Evolutionary conservation across 2,329 filamentous ascomycete species (phyloP).

Genomic region (Aaosphaeria arxii): DNA sequence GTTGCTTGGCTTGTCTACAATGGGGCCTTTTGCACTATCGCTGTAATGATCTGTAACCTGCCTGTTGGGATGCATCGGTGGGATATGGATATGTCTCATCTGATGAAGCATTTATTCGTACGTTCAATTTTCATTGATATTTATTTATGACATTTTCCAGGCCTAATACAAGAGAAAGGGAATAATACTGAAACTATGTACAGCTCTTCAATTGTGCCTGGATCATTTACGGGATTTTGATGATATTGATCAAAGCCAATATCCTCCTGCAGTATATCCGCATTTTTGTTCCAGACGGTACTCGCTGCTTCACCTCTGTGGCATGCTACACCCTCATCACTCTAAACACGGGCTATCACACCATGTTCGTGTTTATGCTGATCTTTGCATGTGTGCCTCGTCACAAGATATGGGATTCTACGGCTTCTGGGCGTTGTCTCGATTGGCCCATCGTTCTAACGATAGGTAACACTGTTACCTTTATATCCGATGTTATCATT

Average conservation of each 20-base stretch:
- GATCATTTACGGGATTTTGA: neutral
- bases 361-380: conserved; percentile 27
- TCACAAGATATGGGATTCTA: neutral
- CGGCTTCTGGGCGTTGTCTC: neutral
- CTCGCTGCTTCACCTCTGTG: conserved; percentile 33
- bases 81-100: neutral
- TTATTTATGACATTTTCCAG: no score
- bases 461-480: neutral
- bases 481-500: neutral
- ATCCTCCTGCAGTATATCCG: conserved; percentile 45
- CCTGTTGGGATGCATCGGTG: neutral
- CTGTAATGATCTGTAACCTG: neutral
- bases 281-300: conserved; percentile 27
- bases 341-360: conserved; percentile 24
- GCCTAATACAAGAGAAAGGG: no score
- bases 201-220: neutral
- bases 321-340: conserved; percentile 24
- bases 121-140: neutral
- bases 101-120: neutral
- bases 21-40: neutral
- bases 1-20: neutral
- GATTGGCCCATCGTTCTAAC: neutral
- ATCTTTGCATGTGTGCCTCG: neutral
- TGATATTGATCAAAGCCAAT: conserved; percentile 32
- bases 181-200: neutral